Base-by-base conservation (phyloP, 345 rosid genomes). In the Hirschfeldia incana region DNA sequence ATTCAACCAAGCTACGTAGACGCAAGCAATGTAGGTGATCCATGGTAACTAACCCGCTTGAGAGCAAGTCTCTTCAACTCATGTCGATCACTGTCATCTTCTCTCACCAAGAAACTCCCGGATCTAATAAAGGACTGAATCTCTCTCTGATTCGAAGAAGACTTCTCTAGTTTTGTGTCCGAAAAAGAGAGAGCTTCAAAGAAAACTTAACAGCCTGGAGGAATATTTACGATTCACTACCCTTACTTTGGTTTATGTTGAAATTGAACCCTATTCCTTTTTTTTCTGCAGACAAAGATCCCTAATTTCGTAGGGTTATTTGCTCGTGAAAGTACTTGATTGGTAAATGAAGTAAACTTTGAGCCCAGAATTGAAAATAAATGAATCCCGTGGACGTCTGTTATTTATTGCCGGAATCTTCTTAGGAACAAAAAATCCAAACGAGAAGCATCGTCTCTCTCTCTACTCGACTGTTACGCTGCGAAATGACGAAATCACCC, bases 41-140 rank as follows among this genome's bases (percentile, higher is more conserved):
- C 21, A 21, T 21, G 21, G 21, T 21, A 21, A 21, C 21, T 21
- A n/a, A n/a, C n/a, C n/a, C n/a, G n/a, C n/a, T n/a, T n/a, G n/a
- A n/a, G n/a, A n/a, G n/a, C n/a, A n/a, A n/a, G n/a, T n/a, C n/a
- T n/a, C n/a, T n/a, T n/a, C n/a, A n/a, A n/a, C n/a, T n/a, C n/a
- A 95, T 84, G 85, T 95, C 99, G 90, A 93, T 93, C 65, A 95
- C 99, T 74, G 93, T 95, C 99, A 93, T 92, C 65, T 78, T 87
- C 62, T 26, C 13, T 26, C 6, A 61, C 55, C 16, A 13, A 29
- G 67, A 11, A 70, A 27, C 73, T 70, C 27, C 46, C 68, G 37
- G 80, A 81, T 81, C 80, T 76, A 39, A 29, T 2, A 2, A 55
- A 46, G 69, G 60, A 55, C 0, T 3, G 44, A 12, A 4, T 21